Base-by-base conservation (phyloP, 371 early-diverging fungal genomes). In the Rhizopus delemar region DNA sequence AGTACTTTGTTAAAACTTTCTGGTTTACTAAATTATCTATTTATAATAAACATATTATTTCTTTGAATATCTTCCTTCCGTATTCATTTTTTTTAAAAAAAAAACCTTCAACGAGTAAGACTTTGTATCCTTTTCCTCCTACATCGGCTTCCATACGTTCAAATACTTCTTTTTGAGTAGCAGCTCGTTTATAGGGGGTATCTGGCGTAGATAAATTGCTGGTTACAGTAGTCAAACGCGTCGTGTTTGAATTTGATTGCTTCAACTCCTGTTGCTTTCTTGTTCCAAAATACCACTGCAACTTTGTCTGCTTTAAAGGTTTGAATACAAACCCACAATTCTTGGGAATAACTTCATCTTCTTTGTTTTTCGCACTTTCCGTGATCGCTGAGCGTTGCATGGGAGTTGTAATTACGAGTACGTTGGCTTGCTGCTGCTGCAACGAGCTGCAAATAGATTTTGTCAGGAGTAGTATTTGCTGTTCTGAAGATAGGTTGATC, bases 241-340 rank as follows among this genome's bases (percentile, higher is more conserved):
- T 34, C 3, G 60, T 43, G n/a, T 43, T n/a, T 43, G 15, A 43
- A 4, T 43, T 15, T 8, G 36, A 36, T 36, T 36, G 36, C n/a
- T 13, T 43, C 43, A 15, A 35, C 3, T 65, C 57, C 31, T 68
- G 57, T 12, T 65, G 65, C 11, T 69, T 69, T 12, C 68, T 64
- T 2, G 78, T 63, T 2, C 79, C 82, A 72, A 82, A 82, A 41
- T 80, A 82, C 71, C 81, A 76, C 39, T 78, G 67, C 2, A 85
- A 53, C 57, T 83, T 85, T 33, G 76, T 73, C 46, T 80, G 74
- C 36, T 81, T 83, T 58, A 85, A 36, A 0, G 86, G 86, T 45
- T 85, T 85, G 62, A 85, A 85, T 2, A 85, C 80, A 74, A 83
- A 85, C 11, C 82, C 82, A 41, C 80, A 77, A 11, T 66, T 71